Evolutionary conservation across 805 yeast species (phyloP), one percentile per base, ranked within the genome.

Genomic region (Naumovozyma baii): DNA sequence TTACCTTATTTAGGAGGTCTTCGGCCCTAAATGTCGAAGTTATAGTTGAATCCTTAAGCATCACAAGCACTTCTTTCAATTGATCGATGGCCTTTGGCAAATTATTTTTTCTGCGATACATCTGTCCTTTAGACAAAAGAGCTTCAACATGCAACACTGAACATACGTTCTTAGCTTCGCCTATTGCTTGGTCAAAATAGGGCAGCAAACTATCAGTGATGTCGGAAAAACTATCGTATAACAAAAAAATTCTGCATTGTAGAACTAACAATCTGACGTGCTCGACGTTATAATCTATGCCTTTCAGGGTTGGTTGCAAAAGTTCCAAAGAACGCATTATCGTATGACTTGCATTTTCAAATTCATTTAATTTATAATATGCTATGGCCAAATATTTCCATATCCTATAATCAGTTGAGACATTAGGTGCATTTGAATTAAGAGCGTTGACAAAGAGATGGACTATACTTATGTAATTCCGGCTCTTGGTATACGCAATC

Each of bases 301-400:
- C 18, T 13, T 14, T 16, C 10, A n/a, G 15, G 20, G 8, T 33
- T 19, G 29, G 29, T 4, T 22, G 36, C 45, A 22, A 33, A 33
- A n/a, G 34, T 15, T 18, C 17, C 9, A 45, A 16, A 3, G 49
- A 40, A 15, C 42, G 43, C 5, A 16, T 12, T 3, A 51, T 47
- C 5, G 54, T 50, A 33, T 48, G 49, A 38, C 49, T 37, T 19
- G 59, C 49, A 35, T 50, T 53, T 26, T 49, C 55, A 31, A 46
- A 53, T 22, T 43, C 40, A 18, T 44, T 44, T 38, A 55, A 38
- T 34, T 42, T 41, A 37, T 49, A 52, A 30, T 54, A 52, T 15
- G 53, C 43, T 14, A 47, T 18, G 8, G 59, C 51, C 15, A 55
- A 40, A 26, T 47, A 45, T 14, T 45, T 45, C 58, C 59, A 53